Evolutionary conservation across 768 basidiomycete species (phyloP), one percentile per base, ranked within the genome.

Genomic region (Lactifluus echinatus): DNA sequence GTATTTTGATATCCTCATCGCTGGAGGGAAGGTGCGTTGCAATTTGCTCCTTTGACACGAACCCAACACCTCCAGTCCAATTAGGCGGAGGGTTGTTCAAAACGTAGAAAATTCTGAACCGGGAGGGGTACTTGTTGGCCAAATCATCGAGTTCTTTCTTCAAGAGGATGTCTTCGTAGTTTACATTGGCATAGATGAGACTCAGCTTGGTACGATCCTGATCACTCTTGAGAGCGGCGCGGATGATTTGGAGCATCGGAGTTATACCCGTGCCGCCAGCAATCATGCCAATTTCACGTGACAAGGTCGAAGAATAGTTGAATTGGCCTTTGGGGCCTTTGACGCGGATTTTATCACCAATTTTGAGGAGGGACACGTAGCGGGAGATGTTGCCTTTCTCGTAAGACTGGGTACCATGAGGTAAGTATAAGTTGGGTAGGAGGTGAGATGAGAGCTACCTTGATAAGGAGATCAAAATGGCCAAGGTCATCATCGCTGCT

Each of bases 251-350:
- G 66, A 96, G 85, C 95, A 98, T 97, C 67, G 96, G 96, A 0
- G 96, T 95, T 71, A 99, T 95, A 55, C 96, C 96, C 2, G 96
- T 98, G 36, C 96, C 96, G 47, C 96, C 96, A 15, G 94, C 93
- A 66, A 99, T 96, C 94, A 99, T 94, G 67, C 91, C 87, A 56
- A 99, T 74, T 66, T 88, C 84, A 63, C 76, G 75, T n/a, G 86
- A 79, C 44, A 93, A 75, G 50, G 77, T 75, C 3, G 88, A 81
- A 43, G 74, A 65, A 74, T 98, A 99, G 62, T 78, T 80, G 80
- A 98, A 98, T 69, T 87, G 85, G 55, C 96, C 96, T 74, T 92
- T 97, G 64, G 96, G 96, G 2, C 96, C 96, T 72, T 94, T 95
- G 76, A 98, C 80, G 63, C 83, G 85, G 63, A 96, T 77, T 48